phyloP scores from a whole-genome alignment of 75 land plant species.

The Pseudotsuga menziesii region DNA sequence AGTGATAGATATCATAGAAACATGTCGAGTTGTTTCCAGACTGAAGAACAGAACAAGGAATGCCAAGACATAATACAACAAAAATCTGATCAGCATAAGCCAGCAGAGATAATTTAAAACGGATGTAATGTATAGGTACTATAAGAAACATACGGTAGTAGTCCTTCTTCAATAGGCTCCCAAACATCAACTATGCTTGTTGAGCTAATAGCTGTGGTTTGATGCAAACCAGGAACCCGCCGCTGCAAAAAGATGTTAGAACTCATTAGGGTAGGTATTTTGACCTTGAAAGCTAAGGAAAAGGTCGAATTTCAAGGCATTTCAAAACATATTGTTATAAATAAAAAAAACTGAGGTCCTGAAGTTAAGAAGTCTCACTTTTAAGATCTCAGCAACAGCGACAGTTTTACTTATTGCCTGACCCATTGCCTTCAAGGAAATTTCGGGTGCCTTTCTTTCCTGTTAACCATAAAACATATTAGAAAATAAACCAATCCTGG shows the following conservation, averaged over 20 bases:
- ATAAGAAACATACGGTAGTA: slow-evolving; percentile 59
- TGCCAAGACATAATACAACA: slow-evolving; percentile 2
- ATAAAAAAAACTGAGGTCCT: too few relatives aligned
- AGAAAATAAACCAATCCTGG: too few relatives aligned
- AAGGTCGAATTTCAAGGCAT: too few relatives aligned
- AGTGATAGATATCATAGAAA: slow-evolving; percentile 87
- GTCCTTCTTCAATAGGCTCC: slow-evolving; percentile 96
- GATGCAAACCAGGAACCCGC: slow-evolving; percentile 69
- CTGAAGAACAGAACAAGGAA: slow-evolving; percentile 22
- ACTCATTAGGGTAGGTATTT: background rate
- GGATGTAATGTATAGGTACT: background rate
- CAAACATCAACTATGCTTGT: slow-evolving; percentile 81
- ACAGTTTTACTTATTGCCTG: background rate
- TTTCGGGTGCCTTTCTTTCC: background rate
- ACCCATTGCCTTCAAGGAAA: background rate
- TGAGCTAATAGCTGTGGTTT: slow-evolving; percentile 76
- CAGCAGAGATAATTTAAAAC: background rate
- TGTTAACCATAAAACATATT: background rate
- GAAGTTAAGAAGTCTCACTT: background rate
- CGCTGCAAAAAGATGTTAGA: slow-evolving; percentile 37
- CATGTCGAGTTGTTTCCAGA: slow-evolving; percentile 81
- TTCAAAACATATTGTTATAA: too few relatives aligned
- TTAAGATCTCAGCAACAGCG: background rate
- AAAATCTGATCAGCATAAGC: background rate
- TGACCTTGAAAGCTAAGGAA: too few relatives aligned